Percentiles rank a stretch among this genome's conserved stretches.
These are phyloP conservation scores for Prunus salicina DNA, from an alignment of 306 rosid genomes.

Conservation along the genomic window DNA sequence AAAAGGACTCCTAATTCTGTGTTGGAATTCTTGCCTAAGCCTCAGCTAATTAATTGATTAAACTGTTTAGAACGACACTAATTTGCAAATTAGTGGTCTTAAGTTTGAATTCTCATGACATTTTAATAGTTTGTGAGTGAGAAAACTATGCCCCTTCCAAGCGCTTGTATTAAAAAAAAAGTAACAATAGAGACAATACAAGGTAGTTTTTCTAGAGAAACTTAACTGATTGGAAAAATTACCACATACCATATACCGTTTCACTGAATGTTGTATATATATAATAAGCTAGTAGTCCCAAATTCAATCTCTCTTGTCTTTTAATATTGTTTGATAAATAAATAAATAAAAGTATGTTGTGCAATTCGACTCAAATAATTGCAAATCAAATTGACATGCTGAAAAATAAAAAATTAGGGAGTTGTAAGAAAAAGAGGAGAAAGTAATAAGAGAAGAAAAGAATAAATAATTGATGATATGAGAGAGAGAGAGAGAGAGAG, in stretches of 20 bases:
- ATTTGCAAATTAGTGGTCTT: no score
- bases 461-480: neutral
- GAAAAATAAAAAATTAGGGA: neutral
- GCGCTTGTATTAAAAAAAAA: no score
- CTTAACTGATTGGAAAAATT: neutral
- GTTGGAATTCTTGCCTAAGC: neutral
- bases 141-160: no score
- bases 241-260: neutral
- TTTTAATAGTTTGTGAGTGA: no score
- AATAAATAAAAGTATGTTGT: no score
- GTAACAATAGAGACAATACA: no score
- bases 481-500: neutral
- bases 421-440: neutral
- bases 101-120: no score
- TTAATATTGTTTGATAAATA: neutral
- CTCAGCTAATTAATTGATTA: neutral
- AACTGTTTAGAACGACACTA: neutral
- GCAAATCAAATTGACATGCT: neutral
- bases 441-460: neutral
- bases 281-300: neutral
- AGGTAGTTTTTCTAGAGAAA: neutral
- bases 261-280: neutral
- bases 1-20: neutral
- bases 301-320: neutral
- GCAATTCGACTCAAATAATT: no score